phyloP scores from a whole-genome alignment of 2,329 filamentous ascomycete species.

The Hysterium pulicare region DNA sequence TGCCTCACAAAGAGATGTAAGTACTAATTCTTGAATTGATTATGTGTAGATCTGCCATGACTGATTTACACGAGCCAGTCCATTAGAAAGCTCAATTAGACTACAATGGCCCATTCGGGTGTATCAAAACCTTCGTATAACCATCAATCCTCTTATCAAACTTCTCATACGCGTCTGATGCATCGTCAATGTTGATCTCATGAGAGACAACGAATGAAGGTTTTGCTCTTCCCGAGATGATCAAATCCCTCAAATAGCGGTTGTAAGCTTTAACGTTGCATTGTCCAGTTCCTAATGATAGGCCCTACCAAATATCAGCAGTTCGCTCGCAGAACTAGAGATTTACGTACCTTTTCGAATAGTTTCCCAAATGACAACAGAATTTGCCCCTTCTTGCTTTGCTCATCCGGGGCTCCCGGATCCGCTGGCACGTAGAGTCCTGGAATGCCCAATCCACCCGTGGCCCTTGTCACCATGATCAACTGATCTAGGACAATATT shows the following conservation, averaged over 20 bases:
- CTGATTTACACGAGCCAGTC: no score
- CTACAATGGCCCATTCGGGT: slow-evolving; percentile 60
- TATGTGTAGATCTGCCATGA: no score
- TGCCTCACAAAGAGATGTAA: no score
- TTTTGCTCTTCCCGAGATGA: slow-evolving; percentile 61
- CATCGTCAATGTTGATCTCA: slow-evolving; percentile 61
- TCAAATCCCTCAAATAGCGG: slow-evolving; percentile 62
- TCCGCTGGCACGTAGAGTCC: slow-evolving; percentile 55
- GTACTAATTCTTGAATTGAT: no score
- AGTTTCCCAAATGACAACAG: slow-evolving; percentile 64
- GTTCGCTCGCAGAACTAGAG: not conserved
- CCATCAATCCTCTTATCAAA: slow-evolving; percentile 65
- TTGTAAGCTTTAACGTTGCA: slow-evolving; percentile 70
- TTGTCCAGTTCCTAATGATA: slow-evolving; percentile 60
- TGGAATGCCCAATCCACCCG: slow-evolving; percentile 60
- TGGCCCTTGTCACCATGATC: slow-evolving; percentile 60
- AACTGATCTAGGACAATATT: slow-evolving; percentile 63
- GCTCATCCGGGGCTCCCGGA: slow-evolving; percentile 60
- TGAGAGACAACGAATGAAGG: slow-evolving; percentile 66
- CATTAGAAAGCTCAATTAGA: no score
- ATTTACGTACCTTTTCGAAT: slow-evolving; percentile 59
- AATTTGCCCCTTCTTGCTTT: slow-evolving; percentile 61
- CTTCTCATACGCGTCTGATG: slow-evolving; percentile 59
- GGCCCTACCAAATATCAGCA: slow-evolving; percentile 43
- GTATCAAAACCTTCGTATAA: slow-evolving; percentile 66